Conservation (phyloP, 2,329 filamentous ascomycete genomes). For the Microthyrium microscopicum region DNA sequence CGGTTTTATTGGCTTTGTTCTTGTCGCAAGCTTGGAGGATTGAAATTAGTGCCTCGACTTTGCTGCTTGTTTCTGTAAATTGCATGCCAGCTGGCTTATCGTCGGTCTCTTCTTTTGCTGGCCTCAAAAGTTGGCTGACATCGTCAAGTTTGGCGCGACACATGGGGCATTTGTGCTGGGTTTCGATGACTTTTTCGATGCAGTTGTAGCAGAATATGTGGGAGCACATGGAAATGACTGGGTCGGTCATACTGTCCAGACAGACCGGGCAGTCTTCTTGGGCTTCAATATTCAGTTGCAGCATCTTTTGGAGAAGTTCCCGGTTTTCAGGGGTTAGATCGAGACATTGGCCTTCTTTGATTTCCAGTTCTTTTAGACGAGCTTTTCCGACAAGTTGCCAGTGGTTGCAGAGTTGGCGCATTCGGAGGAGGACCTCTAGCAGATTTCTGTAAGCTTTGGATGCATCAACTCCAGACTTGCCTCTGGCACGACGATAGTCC, state of each 20-base stretch:
- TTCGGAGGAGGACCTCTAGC: constrained; percentile 63
- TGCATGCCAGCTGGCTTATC: constrained; percentile 32
- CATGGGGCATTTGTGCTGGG: constrained; percentile 70
- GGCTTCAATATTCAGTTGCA: constrained; percentile 60
- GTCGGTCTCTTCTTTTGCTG: constrained; percentile 36
- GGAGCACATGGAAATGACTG: constrained; percentile 72
- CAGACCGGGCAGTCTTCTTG: constrained; percentile 77
- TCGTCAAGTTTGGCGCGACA: constrained; percentile 17
- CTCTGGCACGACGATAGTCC: constrained; percentile 10
- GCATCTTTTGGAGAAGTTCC: constrained; percentile 53
- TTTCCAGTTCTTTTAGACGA: constrained; percentile 52
- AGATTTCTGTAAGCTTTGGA: constrained; percentile 50
- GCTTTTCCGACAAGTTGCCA: constrained; percentile 62
- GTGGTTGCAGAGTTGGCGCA: constrained; percentile 78
- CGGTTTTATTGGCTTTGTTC: constrained; percentile 47
- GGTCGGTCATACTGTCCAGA: constrained; percentile 51
- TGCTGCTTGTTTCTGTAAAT: constrained; percentile 53
- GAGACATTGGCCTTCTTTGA: constrained; percentile 53
- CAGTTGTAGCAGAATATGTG: constrained; percentile 64
- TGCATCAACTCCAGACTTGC: constrained; percentile 13
- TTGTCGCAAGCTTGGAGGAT: constrained; percentile 55
- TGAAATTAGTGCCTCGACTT: constrained; percentile 62
- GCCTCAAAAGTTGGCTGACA: constrained; percentile 45
- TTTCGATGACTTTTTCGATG: constrained; percentile 56
- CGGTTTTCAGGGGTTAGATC: constrained; percentile 56